These are phyloP conservation scores for Nannochloropsis salina DNA, from an alignment of 108 stramenopile genomes.

Conservation along the genomic window DNA sequence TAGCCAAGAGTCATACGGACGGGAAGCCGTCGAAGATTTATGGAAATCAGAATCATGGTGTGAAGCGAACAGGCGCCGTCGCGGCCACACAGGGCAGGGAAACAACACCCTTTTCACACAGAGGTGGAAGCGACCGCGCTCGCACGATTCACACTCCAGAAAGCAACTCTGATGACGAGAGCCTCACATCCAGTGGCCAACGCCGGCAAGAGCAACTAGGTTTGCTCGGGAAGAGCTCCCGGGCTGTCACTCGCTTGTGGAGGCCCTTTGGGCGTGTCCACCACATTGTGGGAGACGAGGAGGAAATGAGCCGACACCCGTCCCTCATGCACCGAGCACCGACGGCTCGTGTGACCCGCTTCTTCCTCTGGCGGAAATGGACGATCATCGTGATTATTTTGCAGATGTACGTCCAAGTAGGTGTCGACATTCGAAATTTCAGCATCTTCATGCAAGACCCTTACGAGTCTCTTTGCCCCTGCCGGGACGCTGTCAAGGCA, in stretches of 20 bases:
- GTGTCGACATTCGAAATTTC: not conserved
- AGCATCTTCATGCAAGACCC: conserved; percentile 9
- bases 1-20: not conserved
- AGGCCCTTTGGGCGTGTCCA: not conserved
- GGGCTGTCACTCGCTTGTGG: not conserved
- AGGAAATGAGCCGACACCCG: conserved; percentile 2
- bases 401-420: not conserved
- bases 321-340: not conserved
- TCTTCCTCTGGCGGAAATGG: not conserved
- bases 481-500: not conserved
- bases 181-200: not conserved
- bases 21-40: not conserved
- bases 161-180: too few species aligned
- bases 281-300: not conserved
- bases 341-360: not conserved
- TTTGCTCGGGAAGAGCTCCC: not conserved
- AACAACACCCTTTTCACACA: too few species aligned
- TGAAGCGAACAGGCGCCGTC: not conserved
- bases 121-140: too few species aligned
- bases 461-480: not conserved
- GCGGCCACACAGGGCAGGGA: not conserved
- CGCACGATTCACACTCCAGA: too few species aligned
- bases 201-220: not conserved
- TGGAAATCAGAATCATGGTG: not conserved
- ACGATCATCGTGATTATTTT: conserved; percentile 6